Conservation (phyloP, 2,329 filamentous ascomycete species). For the Endoconidiophora laricicola region DNA sequence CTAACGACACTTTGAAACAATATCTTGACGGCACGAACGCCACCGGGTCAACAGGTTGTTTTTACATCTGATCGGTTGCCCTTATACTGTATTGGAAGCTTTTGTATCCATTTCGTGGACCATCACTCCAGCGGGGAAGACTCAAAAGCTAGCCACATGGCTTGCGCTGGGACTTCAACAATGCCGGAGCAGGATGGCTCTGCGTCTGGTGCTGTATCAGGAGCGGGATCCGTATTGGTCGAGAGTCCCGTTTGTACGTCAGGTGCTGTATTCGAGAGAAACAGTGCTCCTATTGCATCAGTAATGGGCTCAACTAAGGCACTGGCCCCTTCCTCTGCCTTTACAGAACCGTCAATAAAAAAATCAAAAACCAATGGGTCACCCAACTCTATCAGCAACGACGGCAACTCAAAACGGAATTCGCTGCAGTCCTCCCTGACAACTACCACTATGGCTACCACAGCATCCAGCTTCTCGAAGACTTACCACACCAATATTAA, state of each 20-base stretch:
- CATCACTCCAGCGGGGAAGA: neutral
- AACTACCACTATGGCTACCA: slow-evolving; percentile 6
- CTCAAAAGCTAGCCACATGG: neutral
- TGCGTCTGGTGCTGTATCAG: neutral
- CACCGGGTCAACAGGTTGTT: too few species aligned
- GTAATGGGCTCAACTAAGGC: slow-evolving; percentile 4
- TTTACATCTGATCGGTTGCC: too few species aligned
- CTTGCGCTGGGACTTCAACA: neutral
- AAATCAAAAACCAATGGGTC: slow-evolving; percentile 8
- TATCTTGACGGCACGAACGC: too few species aligned
- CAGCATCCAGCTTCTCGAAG: slow-evolving; percentile 4
- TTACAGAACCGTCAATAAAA: slow-evolving; percentile 1
- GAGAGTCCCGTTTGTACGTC: too few species aligned
- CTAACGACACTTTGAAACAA: too few species aligned
- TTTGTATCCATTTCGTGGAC: neutral
- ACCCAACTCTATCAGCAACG: slow-evolving; percentile 2
- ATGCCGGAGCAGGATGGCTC: neutral
- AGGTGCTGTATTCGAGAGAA: neutral
- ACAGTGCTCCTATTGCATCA: neutral
- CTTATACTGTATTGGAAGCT: too few species aligned
- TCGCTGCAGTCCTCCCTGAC: slow-evolving; percentile 6
- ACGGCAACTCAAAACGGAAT: slow-evolving; percentile 2
- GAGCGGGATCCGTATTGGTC: too few species aligned
- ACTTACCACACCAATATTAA: neutral
- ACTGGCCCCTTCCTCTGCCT: neutral